These are phyloP conservation scores for Fusarium temperatum DNA, from an alignment of 2,329 filamentous ascomycete genomes.

Conservation along the genomic window DNA sequence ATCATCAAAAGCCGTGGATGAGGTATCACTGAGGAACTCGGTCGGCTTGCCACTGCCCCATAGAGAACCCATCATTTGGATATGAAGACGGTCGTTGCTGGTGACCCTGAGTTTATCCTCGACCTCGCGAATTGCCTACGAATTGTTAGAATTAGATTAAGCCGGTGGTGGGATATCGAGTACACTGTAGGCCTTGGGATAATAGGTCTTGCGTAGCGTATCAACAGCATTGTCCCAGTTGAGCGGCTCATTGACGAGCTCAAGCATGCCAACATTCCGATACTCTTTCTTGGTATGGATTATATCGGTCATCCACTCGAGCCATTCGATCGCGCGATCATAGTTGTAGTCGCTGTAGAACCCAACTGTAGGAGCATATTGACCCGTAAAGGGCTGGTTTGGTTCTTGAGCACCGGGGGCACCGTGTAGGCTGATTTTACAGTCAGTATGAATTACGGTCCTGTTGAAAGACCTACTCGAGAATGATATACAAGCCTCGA, in stretches of 20 bases:
- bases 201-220: conserved; percentile 33
- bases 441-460: neutral
- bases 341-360: conserved; percentile 68
- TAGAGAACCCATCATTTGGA: conserved; percentile 58
- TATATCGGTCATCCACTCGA: conserved; percentile 63
- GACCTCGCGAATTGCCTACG: conserved; percentile 54
- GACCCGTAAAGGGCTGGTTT: conserved; percentile 58
- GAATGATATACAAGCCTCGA: conserved; percentile 61
- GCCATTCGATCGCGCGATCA: conserved; percentile 62
- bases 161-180: accelerated
- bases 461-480: conserved; percentile 47
- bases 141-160: neutral
- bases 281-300: conserved; percentile 60
- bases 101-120: conserved; percentile 56
- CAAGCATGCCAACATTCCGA: conserved; percentile 66
- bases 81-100: conserved; percentile 57
- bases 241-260: conserved; percentile 51
- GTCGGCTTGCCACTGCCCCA: conserved; percentile 67
- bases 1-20: conserved; percentile 63
- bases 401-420: conserved; percentile 59
- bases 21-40: conserved; percentile 52
- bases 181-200: conserved; percentile 35
- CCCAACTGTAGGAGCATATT: conserved; percentile 47
- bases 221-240: conserved; percentile 31
- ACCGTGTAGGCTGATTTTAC: conserved; percentile 52